These are phyloP conservation scores for Diutina rugosa DNA, from an alignment of 1,139 yeast genomes.

Conservation along the genomic window DNA sequence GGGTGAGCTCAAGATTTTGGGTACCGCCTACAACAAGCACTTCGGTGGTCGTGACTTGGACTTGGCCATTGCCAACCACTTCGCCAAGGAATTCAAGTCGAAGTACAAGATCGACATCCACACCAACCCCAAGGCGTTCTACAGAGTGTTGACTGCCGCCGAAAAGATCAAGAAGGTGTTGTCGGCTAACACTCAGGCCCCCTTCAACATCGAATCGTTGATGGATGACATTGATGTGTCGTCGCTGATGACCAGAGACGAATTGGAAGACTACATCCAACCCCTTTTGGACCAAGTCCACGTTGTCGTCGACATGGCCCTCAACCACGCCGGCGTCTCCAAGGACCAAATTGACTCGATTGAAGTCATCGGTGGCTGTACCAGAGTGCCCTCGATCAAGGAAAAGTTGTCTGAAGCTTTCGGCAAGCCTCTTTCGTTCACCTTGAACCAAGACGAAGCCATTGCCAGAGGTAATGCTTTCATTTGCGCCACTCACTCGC, in stretches of 20 bases:
- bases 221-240: slow-evolving; percentile 97
- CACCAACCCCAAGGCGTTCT: slow-evolving; percentile 88
- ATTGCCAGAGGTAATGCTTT: slow-evolving; percentile 98
- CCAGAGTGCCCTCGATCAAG: slow-evolving; percentile 93
- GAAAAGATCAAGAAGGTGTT: slow-evolving; percentile 92
- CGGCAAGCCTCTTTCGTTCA: slow-evolving; percentile 81
- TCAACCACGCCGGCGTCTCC: slow-evolving; percentile 64
- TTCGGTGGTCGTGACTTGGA: slow-evolving; percentile 98
- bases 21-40: slow-evolving; percentile 87
- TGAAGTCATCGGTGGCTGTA: slow-evolving; percentile 96
- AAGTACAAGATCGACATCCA: slow-evolving; percentile 91
- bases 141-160: slow-evolving; percentile 83
- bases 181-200: slow-evolving; percentile 93
- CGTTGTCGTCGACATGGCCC: slow-evolving; percentile 71
- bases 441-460: slow-evolving; percentile 98
- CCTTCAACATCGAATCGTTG: slow-evolving; percentile 88
- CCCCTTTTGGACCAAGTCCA: slow-evolving; percentile 71
- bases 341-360: slow-evolving; percentile 73
- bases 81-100: slow-evolving; percentile 79
- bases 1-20: slow-evolving; percentile 90
- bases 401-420: slow-evolving; percentile 67
- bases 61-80: slow-evolving; percentile 85
- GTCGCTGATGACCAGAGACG: slow-evolving; percentile 80
- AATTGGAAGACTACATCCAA: slow-evolving; percentile 76
- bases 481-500: slow-evolving; percentile 98